phyloP scores from a whole-genome alignment of 805 yeast genomes.

The Tetrapisispora taiwanensis region DNA sequence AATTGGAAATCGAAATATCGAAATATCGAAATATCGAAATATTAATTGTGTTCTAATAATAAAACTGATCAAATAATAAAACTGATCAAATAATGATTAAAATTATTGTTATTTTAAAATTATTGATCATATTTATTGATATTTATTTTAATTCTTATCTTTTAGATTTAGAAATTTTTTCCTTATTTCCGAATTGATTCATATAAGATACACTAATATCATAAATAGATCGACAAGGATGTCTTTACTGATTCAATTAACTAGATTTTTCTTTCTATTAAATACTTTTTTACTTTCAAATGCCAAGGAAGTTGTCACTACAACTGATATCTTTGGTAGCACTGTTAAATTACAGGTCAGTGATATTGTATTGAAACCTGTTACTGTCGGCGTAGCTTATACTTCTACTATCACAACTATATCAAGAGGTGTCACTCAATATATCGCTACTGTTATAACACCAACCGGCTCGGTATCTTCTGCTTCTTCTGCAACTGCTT shows the following conservation, averaged over 20 bases:
- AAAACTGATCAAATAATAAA: too few species aligned
- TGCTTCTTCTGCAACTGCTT: neutral
- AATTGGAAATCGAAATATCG: too few species aligned
- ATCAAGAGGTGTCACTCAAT: slow-evolving; percentile 7
- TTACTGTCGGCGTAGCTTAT: slow-evolving; percentile 5
- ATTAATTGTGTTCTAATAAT: too few species aligned
- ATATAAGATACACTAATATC: too few species aligned
- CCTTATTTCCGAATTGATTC: too few species aligned
- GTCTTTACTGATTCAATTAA: neutral
- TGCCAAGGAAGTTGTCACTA: neutral
- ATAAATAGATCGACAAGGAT: neutral
- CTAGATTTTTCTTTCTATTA: neutral
- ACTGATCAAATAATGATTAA: too few species aligned
- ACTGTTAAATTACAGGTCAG: slow-evolving; percentile 3
- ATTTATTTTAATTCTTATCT: too few species aligned
- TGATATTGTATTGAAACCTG: slow-evolving; percentile 8
- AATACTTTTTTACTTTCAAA: neutral
- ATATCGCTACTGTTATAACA: slow-evolving; percentile 5
- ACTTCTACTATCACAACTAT: slow-evolving; percentile 12
- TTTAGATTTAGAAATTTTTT: too few species aligned
- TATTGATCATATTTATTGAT: too few species aligned
- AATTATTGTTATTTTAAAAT: too few species aligned
- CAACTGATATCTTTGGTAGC: neutral
- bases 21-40: too few species aligned
- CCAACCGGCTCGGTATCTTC: neutral